Conservation (phyloP, 176 grass and related monocot species). For the Oryza brachyantha region DNA sequence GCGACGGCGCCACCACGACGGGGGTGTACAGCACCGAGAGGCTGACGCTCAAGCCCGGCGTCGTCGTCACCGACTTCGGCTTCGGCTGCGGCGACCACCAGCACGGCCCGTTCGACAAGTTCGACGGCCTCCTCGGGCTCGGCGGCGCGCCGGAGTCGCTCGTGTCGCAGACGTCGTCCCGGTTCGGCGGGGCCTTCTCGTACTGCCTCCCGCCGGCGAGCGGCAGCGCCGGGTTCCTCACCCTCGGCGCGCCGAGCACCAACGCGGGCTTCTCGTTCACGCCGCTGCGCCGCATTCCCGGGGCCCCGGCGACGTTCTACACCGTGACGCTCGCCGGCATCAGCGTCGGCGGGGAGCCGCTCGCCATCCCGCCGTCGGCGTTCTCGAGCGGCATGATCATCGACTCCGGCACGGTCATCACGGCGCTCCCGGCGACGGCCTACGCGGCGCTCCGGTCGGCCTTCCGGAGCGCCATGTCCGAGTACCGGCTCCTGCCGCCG, state of each 20-base stretch:
- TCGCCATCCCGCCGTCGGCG: conserved; percentile 21
- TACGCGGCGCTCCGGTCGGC: conserved; percentile 45
- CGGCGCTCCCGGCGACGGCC: conserved; percentile 35
- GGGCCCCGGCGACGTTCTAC: conserved; percentile 41
- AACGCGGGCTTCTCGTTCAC: conserved; percentile 30
- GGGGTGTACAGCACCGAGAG: conserved; percentile 57
- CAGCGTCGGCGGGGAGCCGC: conserved; percentile 41
- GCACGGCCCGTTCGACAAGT: conserved; percentile 12
- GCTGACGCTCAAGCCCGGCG: conserved; percentile 30
- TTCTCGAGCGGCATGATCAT: conserved; percentile 50
- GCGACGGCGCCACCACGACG: background rate
- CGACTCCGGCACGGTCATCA: conserved; percentile 62
- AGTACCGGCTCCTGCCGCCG: background rate
- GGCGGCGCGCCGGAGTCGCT: conserved; percentile 42
- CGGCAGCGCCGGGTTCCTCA: conserved; percentile 51
- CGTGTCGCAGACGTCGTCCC: background rate
- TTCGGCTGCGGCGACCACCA: conserved; percentile 61
- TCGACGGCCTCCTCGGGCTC: conserved; percentile 59
- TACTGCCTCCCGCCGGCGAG: conserved; percentile 62
- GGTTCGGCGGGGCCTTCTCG: conserved; percentile 27
- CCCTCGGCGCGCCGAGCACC: no score
- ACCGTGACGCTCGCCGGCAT: conserved; percentile 41
- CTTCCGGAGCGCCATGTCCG: conserved; percentile 42
- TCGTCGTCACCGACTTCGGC: conserved; percentile 17
- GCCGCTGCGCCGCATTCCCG: conserved; percentile 20